phyloP scores from a whole-genome alignment of 805 yeast species.

The Saccharomyces eubayanus region DNA sequence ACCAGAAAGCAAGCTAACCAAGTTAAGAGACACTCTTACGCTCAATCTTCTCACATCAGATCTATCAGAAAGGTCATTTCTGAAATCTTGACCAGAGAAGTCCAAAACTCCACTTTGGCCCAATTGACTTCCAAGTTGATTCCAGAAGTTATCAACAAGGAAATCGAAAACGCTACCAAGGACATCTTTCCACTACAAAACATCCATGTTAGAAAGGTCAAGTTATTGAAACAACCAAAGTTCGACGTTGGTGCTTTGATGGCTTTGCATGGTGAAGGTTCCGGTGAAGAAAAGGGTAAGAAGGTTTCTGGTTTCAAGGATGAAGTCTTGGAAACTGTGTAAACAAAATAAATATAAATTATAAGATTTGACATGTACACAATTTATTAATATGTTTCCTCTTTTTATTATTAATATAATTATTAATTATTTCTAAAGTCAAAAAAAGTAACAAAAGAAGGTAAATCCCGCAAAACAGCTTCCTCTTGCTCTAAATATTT shows the following conservation, averaged over 20 bases:
- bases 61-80: constrained; percentile 94
- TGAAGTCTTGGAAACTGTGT: constrained; percentile 93
- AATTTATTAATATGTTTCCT: constrained; percentile 1
- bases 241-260: constrained; percentile 93
- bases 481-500: not conserved
- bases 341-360: constrained; percentile 29
- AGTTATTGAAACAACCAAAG: constrained; percentile 96
- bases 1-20: constrained; percentile 96
- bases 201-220: constrained; percentile 97
- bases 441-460: not conserved
- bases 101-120: constrained; percentile 86
- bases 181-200: constrained; percentile 95
- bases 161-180: constrained; percentile 92
- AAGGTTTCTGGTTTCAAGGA: constrained; percentile 95
- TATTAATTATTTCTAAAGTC: not conserved
- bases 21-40: constrained; percentile 94
- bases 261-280: constrained; percentile 92
- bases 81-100: constrained; percentile 95
- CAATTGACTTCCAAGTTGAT: constrained; percentile 95
- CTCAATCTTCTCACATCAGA: constrained; percentile 94
- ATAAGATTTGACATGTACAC: constrained; percentile 9
- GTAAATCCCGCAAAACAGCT: not conserved
- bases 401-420: not conserved
- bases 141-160: constrained; percentile 98
- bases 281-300: constrained; percentile 93